Base-by-base conservation (phyloP, 352 stramenopile genomes). In the Blastocystis sp. region DNA sequence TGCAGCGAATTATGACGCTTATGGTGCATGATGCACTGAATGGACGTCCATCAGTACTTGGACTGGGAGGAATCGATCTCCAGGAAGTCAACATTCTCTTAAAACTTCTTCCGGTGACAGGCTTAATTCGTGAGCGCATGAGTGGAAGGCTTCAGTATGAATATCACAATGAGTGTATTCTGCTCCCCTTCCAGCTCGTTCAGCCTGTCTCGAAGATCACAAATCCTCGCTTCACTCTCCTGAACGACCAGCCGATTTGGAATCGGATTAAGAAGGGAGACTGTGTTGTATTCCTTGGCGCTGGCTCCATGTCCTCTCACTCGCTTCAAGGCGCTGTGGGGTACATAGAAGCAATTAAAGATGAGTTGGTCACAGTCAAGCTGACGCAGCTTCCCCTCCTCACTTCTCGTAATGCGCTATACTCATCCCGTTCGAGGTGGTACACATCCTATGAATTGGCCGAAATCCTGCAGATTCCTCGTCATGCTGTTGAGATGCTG, bases 181-280 rank as follows among this genome's bases (percentile, higher is more conserved):
- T 98, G 43, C 93, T 99, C 69, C 97, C 97, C 5, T 92, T 97
- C n/a, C 97, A 99, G 90, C 92, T 99, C 63, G 94, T 95, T 13
- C 92, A 98, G 26, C 94, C 94, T 87, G 93, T 95, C 63, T 93
- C 93, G 56, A 93, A 95, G 43, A 91, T 97, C n/a, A 93, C 95
- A 29, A 97, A 99, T 91, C 94, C 94, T 20, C 94, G 96, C 37
- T 99, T 98, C 90, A 91, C 94, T 43, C 95, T 98, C 90, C 93
- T 92, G 8, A 92, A 92, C 45, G 93, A 93, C 0, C 90, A 96
- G 34, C 76, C 93, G n/a, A 76, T 98, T 4, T 91, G 93, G 29
- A 93, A 98, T 69, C 93, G 96, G 0, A 98, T 98, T 80, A 95
- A 94, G 61, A 59, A 93, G 0, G 93, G 94, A 59, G 94, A 92